A percentile compares a stretch with the other conserved stretches of the same genome.
phyloP scores from a whole-genome alignment of 257 asterid genomes.

The Verbascum thapsus region DNA sequence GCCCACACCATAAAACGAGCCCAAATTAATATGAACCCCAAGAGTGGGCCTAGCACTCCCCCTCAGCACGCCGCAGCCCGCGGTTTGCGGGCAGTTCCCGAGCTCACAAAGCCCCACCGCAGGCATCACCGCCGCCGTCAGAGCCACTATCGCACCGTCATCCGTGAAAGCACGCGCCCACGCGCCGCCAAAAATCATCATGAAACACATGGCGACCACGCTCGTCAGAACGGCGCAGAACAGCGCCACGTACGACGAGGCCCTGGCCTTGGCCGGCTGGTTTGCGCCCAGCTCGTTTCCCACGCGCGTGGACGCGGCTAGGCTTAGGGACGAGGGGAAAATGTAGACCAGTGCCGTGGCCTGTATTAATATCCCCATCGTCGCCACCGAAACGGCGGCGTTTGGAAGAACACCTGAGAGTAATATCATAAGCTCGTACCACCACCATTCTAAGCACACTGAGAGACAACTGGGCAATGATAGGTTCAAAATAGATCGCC shows the following conservation, averaged over 20 bases:
- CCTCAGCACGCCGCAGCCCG: slow-evolving; percentile 70
- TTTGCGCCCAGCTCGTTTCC: slow-evolving; percentile 71
- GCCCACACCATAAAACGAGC: slow-evolving; percentile 66
- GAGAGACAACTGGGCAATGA: no score
- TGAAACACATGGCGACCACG: slow-evolving; percentile 37
- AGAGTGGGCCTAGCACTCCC: slow-evolving; percentile 65
- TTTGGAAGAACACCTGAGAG: slow-evolving; percentile 53
- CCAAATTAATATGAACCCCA: slow-evolving; percentile 54
- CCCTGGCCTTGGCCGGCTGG: slow-evolving; percentile 47
- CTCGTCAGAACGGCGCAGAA: slow-evolving; percentile 45
- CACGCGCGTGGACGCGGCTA: slow-evolving; percentile 59
- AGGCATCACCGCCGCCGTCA: slow-evolving; percentile 55
- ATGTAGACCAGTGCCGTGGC: slow-evolving; percentile 61
- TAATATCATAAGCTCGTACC: no score
- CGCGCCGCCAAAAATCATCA: slow-evolving; percentile 28
- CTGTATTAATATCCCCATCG: slow-evolving; percentile 67
- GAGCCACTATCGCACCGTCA: slow-evolving; percentile 37
- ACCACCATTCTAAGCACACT: no score
- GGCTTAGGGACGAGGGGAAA: slow-evolving; percentile 56
- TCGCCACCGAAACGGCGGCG: slow-evolving; percentile 54
- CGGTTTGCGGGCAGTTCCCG: slow-evolving; percentile 74
- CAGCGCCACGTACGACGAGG: slow-evolving; percentile 38
- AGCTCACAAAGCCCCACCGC: slow-evolving; percentile 74
- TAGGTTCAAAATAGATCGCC: no score
- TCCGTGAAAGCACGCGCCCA: slow-evolving; percentile 57